These are phyloP conservation scores for Clathrus columnatus DNA, from an alignment of 768 basidiomycete species.

Conservation along the genomic window DNA sequence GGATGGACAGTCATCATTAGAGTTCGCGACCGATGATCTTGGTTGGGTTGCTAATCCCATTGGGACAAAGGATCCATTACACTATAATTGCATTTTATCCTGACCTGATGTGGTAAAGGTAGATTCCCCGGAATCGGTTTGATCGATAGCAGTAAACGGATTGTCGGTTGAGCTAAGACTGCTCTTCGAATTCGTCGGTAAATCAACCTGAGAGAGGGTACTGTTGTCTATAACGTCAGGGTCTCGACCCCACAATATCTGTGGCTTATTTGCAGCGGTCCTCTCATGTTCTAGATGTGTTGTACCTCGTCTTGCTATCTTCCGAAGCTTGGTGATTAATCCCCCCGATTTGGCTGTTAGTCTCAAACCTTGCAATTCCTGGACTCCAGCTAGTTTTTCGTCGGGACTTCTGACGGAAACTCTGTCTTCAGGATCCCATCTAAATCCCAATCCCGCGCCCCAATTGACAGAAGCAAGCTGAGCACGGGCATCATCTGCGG, in stretches of 20 bases:
- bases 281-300: neutral
- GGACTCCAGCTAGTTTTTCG: neutral
- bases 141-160: neutral
- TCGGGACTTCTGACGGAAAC: neutral
- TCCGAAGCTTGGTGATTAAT: neutral
- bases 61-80: no score
- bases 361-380: neutral
- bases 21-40: no score
- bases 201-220: neutral
- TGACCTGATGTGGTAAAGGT: neutral
- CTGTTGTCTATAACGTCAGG: neutral
- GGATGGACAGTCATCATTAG: no score
- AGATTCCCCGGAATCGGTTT: neutral
- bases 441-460: neutral
- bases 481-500: constrained; percentile 18
- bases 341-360: neutral
- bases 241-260: neutral
- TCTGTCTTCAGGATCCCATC: neutral
- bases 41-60: no score
- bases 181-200: neutral
- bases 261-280: neutral
- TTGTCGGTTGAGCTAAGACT: neutral
- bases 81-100: neutral
- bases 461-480: neutral
- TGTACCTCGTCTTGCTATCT: neutral